Evolutionary conservation across 805 yeast genomes (phyloP), one percentile per base, ranked within the genome.

Genomic region (Candida takata): DNA sequence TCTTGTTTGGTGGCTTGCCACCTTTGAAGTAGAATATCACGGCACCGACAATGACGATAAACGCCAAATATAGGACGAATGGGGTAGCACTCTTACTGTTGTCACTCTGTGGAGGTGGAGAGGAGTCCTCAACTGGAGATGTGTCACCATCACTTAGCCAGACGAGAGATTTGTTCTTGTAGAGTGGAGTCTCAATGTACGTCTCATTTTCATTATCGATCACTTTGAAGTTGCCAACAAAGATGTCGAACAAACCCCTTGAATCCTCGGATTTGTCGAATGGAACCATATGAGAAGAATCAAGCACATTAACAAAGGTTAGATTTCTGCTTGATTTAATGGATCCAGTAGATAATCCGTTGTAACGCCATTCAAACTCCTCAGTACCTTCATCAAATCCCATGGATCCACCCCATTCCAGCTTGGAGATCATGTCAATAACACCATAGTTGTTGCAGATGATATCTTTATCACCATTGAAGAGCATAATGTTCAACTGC

Each of bases 251-350:
- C 41, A 88, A 59, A 13, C 86, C 85, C 45, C 87, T 67, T 7
- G 88, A 72, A 19, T 72, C 68, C 31, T 69, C 74, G 2, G 92
- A 83, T 35, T 74, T 61, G 55, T 88, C 97, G 45, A 73, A 79
- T 1, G 97, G 95, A 18, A 87, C 92, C 97, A 92, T 90, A 54
- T 92, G 97, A 4, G 95, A 81, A 0, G 95, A 76, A 47, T 84
- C 74, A 54, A 61, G 73, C 2, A 90, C 74, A 38, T 76, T 74
- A 23, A 84, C 76, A 54, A 81, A 82, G 0, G 95, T 81, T 50
- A 90, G 64, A 51, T 85, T 84, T 43, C 84, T 68, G 32, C 78
- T 88, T 48, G 41, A 75, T 70, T 55, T 58, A 29, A 69, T 56
- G 15, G 48, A 40, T 5, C 80, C 81, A 2, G 66, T 68, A 1